Conservation (phyloP, 2,329 filamentous ascomycete species). For the Sporothrix brasiliensis region DNA sequence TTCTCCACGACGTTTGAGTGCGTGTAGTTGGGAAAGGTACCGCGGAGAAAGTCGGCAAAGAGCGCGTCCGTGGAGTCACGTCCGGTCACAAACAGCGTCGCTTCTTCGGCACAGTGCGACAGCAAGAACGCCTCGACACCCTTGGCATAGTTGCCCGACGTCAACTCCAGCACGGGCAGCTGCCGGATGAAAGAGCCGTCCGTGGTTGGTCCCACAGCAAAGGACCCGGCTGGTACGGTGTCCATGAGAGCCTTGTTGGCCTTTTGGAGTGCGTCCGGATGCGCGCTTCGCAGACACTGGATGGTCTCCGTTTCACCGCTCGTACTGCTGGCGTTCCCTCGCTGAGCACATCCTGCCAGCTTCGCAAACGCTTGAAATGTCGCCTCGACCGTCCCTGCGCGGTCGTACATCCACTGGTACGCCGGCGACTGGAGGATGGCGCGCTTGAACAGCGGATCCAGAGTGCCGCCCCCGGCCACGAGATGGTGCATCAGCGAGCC, state of each 20-base stretch:
- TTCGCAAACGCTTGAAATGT: slow-evolving; percentile 43
- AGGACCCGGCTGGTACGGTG: slow-evolving; percentile 40
- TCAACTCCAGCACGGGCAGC: slow-evolving; percentile 41
- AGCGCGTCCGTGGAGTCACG: slow-evolving; percentile 41
- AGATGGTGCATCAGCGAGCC: slow-evolving; percentile 56
- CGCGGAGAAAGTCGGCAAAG: slow-evolving; percentile 42
- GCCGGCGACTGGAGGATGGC: slow-evolving; percentile 45
- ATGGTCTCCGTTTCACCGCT: slow-evolving; percentile 30
- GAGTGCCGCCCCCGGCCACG: slow-evolving; percentile 48
- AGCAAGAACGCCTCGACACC: slow-evolving; percentile 40
- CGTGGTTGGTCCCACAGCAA: slow-evolving; percentile 42
- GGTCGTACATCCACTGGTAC: slow-evolving; percentile 45
- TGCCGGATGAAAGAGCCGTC: slow-evolving; percentile 43
- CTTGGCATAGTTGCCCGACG: slow-evolving; percentile 40
- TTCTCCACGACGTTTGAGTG: slow-evolving; percentile 38
- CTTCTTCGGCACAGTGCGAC: slow-evolving; percentile 42
- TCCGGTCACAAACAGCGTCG: slow-evolving; percentile 41
- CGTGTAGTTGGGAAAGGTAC: slow-evolving; percentile 44
- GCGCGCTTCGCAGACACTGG: slow-evolving; percentile 40
- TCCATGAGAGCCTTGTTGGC: slow-evolving; percentile 41
- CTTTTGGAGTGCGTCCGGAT: slow-evolving; percentile 36
- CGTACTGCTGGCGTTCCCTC: slow-evolving; percentile 33
- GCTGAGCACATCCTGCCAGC: slow-evolving; percentile 40
- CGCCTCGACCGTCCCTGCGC: slow-evolving; percentile 40
- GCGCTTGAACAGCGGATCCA: slow-evolving; percentile 49